Conservation (phyloP, 2,329 filamentous ascomycete species). For the Xylaria sp. region DNA sequence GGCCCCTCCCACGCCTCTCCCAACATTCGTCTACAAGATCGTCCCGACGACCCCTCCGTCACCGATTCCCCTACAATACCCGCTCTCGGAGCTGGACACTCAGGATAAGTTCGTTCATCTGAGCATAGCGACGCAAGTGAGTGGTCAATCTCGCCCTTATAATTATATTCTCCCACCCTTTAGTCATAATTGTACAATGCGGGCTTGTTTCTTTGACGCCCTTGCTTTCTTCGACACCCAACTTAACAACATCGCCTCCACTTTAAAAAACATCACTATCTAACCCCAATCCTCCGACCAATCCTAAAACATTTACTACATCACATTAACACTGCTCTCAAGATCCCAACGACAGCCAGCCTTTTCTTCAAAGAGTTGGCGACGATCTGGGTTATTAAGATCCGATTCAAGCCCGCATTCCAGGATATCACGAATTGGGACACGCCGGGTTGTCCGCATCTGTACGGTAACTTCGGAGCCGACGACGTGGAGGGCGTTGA, state of each 20-base stretch:
- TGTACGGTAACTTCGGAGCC: slow-evolving; percentile 68
- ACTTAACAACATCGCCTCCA: no score
- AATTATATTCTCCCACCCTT: neutral
- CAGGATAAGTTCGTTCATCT: slow-evolving; percentile 72
- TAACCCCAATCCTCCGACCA: neutral
- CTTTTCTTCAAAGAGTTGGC: slow-evolving; percentile 47
- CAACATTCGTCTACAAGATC: slow-evolving; percentile 69
- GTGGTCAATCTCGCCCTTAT: slow-evolving; percentile 7
- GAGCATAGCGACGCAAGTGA: slow-evolving; percentile 66
- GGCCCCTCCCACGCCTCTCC: slow-evolving; percentile 50
- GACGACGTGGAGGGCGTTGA: slow-evolving; percentile 61
- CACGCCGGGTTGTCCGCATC: slow-evolving; percentile 63
- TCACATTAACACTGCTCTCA: neutral
- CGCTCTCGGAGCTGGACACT: slow-evolving; percentile 68
- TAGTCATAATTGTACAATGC: neutral
- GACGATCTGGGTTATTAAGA: slow-evolving; percentile 55
- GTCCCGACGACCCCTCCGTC: slow-evolving; percentile 62
- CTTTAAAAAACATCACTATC: neutral
- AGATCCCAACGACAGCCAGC: slow-evolving; percentile 49
- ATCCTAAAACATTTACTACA: neutral
- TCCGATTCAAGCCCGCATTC: slow-evolving; percentile 59
- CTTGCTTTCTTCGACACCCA: neutral
- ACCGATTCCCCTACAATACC: slow-evolving; percentile 64
- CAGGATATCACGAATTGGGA: slow-evolving; percentile 65
- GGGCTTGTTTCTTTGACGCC: neutral